These are phyloP conservation scores for Sclerotinia minor DNA, from an alignment of 2,329 filamentous ascomycete species.

Conservation along the genomic window DNA sequence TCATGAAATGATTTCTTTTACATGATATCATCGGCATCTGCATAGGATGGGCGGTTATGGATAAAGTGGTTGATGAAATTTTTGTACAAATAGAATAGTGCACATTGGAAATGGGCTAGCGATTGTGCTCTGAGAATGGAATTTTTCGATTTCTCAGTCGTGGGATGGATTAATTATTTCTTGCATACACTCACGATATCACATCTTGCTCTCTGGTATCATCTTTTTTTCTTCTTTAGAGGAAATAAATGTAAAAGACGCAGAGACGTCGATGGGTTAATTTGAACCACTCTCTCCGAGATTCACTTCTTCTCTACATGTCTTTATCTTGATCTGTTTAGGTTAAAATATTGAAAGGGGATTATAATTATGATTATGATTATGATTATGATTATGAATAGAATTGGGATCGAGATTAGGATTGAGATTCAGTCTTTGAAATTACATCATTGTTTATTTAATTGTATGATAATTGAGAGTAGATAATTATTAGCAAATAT, in stretches of 20 bases:
- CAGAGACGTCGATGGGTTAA: background rate
- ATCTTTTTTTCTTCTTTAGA: constrained; percentile 7
- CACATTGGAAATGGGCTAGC: constrained; percentile 11
- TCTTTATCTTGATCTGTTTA: background rate
- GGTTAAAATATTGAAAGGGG: background rate
- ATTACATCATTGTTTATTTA: background rate
- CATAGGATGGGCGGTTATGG: constrained; percentile 10
- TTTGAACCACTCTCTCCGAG: background rate
- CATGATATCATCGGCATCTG: constrained; percentile 6
- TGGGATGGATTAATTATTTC: background rate
- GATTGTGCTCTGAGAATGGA: background rate
- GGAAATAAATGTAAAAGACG: constrained; percentile 4
- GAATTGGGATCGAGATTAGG: background rate
- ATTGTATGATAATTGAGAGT: background rate
- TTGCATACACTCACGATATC: constrained; percentile 7
- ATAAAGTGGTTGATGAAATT: constrained; percentile 18
- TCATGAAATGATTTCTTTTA: constrained; percentile 17
- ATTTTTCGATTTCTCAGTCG: background rate
- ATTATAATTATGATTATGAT: background rate
- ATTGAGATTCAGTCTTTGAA: constrained; percentile 1
- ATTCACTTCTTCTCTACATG: background rate
- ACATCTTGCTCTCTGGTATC: constrained; percentile 1
- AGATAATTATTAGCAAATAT: background rate
- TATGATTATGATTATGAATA: background rate
- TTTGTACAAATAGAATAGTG: background rate